phyloP scores from a whole-genome alignment of 2,329 filamentous ascomycete species.

The Chaetomium globosum region DNA sequence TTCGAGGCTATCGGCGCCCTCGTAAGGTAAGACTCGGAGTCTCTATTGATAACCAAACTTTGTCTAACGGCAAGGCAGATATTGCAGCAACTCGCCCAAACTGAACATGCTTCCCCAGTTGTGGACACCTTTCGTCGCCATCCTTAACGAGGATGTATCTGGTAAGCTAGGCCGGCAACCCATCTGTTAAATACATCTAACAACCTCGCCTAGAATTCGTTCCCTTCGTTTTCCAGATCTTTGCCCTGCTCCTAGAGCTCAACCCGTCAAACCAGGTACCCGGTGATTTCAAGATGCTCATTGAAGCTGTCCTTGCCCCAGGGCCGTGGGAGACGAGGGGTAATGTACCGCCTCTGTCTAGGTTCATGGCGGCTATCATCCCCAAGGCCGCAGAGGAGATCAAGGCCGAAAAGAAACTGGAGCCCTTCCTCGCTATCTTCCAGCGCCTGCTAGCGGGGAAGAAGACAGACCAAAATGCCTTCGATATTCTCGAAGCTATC shows the following conservation, averaged over 20 bases:
- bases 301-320: conserved; percentile 78
- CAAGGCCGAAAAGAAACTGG: conserved; percentile 75
- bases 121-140: conserved; percentile 78
- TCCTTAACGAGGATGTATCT: conserved; percentile 80
- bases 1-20: conserved; percentile 93
- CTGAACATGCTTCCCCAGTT: conserved; percentile 77
- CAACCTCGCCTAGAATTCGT: conserved; percentile 69
- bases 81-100: conserved; percentile 66
- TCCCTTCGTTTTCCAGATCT: conserved; percentile 94
- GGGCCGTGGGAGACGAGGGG: conserved; percentile 87
- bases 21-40: conserved; percentile 58
- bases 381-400: conserved; percentile 74
- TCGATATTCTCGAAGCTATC: conserved; percentile 85
- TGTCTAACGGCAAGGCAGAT: conserved; percentile 48
- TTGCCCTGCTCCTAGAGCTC: conserved; percentile 85
- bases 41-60: background rate
- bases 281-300: conserved; percentile 75
- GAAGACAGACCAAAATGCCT: conserved; percentile 80
- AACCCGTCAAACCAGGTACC: conserved; percentile 79
- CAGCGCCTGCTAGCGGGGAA: conserved; percentile 83
- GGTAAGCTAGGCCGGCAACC: conserved; percentile 50
- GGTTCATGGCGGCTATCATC: conserved; percentile 81
- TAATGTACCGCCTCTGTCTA: conserved; percentile 87
- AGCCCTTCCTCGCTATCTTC: conserved; percentile 91
- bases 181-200: conserved; percentile 4